A percentile compares a stretch with the other conserved stretches of the same genome.
Evolutionary conservation across 768 basidiomycete species (phyloP).

Genomic region (Boletus huronensis): DNA sequence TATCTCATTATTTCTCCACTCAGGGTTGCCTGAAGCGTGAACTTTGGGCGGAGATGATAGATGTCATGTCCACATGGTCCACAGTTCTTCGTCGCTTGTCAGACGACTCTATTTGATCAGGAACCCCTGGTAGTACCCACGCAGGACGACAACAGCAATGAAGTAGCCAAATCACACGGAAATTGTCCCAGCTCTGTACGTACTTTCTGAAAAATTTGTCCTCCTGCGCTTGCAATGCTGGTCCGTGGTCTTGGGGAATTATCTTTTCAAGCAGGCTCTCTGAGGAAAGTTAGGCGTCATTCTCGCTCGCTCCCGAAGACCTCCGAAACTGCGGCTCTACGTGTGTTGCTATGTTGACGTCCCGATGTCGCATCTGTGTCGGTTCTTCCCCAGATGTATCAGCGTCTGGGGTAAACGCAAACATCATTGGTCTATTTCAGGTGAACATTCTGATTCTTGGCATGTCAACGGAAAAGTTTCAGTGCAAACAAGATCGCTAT

Average conservation of each 20-base stretch:
- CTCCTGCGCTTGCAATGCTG: background rate
- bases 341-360: background rate
- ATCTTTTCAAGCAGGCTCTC: background rate
- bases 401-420: conserved; percentile 3
- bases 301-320: background rate
- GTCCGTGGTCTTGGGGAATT: background rate
- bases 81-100: background rate
- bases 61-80: background rate
- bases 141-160: conserved; percentile 2
- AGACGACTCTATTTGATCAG: background rate
- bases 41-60: conserved; percentile 7
- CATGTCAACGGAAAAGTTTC: conserved; percentile 2
- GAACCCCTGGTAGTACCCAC: background rate
- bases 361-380: background rate
- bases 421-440: background rate
- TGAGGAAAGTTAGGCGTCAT: background rate
- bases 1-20: conserved; percentile 1
- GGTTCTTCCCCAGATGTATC: background rate
- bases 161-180: background rate
- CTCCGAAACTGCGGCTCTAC: background rate
- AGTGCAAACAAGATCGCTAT: background rate
- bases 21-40: conserved; percentile 5
- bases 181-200: background rate
- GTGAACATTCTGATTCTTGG: background rate
- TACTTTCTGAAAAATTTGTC: background rate